These are phyloP conservation scores for Pulveroboletus sp. DNA, from an alignment of 768 basidiomycete species.

Conservation along the genomic window DNA sequence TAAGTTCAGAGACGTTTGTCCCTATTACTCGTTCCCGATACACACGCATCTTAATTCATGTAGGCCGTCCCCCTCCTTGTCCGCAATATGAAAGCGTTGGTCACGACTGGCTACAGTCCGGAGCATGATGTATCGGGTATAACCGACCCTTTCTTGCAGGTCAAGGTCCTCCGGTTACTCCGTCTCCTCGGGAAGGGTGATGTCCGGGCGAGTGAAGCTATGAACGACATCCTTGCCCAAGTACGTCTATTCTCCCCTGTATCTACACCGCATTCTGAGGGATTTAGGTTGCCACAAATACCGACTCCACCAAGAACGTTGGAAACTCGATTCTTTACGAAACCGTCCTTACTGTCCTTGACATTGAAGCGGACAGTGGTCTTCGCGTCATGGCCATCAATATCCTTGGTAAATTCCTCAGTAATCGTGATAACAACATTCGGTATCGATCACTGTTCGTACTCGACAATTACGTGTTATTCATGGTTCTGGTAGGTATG, in stretches of 20 bases:
- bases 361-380: constrained; percentile 95
- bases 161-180: constrained; percentile 86
- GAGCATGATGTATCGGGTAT: constrained; percentile 99
- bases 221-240: constrained; percentile 99
- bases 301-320: constrained; percentile 95
- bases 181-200: constrained; percentile 86
- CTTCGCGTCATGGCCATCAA: constrained; percentile 99
- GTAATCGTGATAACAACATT: constrained; percentile 98
- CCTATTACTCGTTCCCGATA: constrained; percentile 3
- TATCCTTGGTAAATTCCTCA: constrained; percentile 95
- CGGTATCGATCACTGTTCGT: constrained; percentile 50
- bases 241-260: constrained; percentile 33
- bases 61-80: constrained; percentile 92
- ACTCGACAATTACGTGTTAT: not conserved
- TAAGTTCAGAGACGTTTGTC: constrained; percentile 83
- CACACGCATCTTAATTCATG: constrained; percentile 6
- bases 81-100: constrained; percentile 89
- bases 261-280: not conserved
- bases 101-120: constrained; percentile 95
- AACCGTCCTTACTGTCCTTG: constrained; percentile 91
- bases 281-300: constrained; percentile 93
- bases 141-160: constrained; percentile 92
- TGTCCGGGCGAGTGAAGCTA: constrained; percentile 82
- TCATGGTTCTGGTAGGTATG: constrained; percentile 58
- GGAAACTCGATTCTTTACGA: constrained; percentile 98